These are phyloP conservation scores for Scytalidium sp. DNA, from an alignment of 2,329 filamentous ascomycete species.

Conservation along the genomic window DNA sequence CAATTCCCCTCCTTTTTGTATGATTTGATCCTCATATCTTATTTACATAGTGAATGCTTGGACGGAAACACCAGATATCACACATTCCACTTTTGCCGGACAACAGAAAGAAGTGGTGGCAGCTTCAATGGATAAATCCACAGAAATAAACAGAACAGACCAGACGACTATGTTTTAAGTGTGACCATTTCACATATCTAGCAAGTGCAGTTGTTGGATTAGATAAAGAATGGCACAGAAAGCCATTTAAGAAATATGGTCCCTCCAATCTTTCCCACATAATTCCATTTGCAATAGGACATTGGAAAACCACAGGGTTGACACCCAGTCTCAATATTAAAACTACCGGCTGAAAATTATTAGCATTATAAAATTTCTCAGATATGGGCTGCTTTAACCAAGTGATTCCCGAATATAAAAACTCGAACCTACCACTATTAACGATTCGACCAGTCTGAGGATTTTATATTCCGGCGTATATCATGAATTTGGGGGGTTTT, in stretches of 20 bases:
- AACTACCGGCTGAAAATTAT: not conserved
- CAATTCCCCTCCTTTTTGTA: too few species aligned
- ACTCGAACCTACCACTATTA: not conserved
- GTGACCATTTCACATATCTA: not conserved
- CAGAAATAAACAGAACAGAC: constrained; percentile 41
- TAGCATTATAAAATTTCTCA: not conserved
- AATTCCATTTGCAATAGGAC: not conserved
- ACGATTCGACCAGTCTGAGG: not conserved
- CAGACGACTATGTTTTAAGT: not conserved
- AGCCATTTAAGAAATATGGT: not conserved
- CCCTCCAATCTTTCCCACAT: not conserved
- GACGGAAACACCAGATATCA: too few species aligned
- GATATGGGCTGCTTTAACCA: not conserved
- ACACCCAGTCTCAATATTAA: not conserved
- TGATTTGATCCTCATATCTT: too few species aligned
- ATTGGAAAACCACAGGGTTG: not conserved
- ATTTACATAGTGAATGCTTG: too few species aligned
- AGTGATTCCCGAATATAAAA: not conserved
- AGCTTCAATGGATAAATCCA: too few species aligned
- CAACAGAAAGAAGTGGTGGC: too few species aligned
- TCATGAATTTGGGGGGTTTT: not conserved
- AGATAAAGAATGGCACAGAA: not conserved
- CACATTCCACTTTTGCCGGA: too few species aligned
- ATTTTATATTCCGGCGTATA: not conserved
- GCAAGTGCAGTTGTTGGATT: not conserved